Percentiles rank a stretch among this genome's conserved stretches.
Conservation (phyloP, 768 basidiomycete species). For the Amanita fuliginea region DNA sequence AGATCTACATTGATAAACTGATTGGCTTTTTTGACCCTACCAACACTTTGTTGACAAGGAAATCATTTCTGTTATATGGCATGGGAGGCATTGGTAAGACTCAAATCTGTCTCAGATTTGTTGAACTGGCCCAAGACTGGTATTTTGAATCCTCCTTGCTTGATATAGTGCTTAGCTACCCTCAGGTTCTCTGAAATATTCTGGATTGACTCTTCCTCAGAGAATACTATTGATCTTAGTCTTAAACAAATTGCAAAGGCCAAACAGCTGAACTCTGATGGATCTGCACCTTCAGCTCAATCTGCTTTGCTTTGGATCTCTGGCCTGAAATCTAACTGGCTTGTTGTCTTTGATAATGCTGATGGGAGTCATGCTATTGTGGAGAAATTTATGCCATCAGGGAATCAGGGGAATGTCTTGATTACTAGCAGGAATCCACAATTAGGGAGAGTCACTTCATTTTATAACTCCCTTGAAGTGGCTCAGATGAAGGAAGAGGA, state of each 20-base stretch:
- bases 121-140: neutral
- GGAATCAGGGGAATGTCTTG: constrained; percentile 10
- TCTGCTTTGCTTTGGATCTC: constrained; percentile 9
- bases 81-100: constrained; percentile 11
- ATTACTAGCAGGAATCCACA: constrained; percentile 10
- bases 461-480: constrained; percentile 7
- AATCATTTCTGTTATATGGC: constrained; percentile 11
- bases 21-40: too few relatives aligned
- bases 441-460: constrained; percentile 3
- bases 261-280: neutral
- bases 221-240: constrained; percentile 7
- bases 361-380: constrained; percentile 7
- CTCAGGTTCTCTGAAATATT: constrained; percentile 12
- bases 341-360: constrained; percentile 14
- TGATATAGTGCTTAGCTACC: neutral
- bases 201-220: constrained; percentile 14
- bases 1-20: too few relatives aligned
- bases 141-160: neutral
- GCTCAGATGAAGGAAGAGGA: constrained; percentile 10
- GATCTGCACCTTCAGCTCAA: neutral
- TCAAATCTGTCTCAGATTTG: constrained; percentile 2
- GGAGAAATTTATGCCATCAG: constrained; percentile 9
- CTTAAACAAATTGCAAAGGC: constrained; percentile 5
- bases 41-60: neutral
- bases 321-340: constrained; percentile 6